Evolutionary conservation across 345 rosid genomes (phyloP), one percentile per base, ranked within the genome.

Genomic region (Syzygium aromaticum): DNA sequence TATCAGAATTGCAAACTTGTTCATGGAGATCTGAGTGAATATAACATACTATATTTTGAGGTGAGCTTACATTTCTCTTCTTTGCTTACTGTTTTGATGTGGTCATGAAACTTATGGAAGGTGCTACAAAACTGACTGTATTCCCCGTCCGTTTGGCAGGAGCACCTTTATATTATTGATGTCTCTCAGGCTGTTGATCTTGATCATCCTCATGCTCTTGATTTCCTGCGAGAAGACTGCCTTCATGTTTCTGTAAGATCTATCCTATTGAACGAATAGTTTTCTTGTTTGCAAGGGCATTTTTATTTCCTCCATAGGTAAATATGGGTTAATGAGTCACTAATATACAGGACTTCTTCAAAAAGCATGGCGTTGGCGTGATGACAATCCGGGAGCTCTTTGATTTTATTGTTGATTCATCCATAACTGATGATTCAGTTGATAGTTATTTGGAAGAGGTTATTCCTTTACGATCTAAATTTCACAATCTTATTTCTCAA

Each of bases 21-120:
- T 73, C 99, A 98, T 87, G 99, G 97, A 52, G 99, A 98, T 90
- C 97, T 98, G 86, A 98, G 99, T 90, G 99, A 98, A 90, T 98
- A 98, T 89, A 98, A 98, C 92, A 95, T 98, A 86, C 96, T 98
- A 40, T 95, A 95, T 85, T 96, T 88, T 84, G 99, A 98, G 98
- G 99, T 98, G 90, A 84, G 85, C 54, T 4, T 49, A 61, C 88
- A 12, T 67, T 89, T 46, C 43, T 84, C 86, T 87, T 73, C 30
- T 77, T 22, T 52, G 54, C 84, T 85, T 59, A 8, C 43, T 23
- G 56, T 84, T 67, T 78, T 23, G 40, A 59, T 22, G 23, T 19
- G 49, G 82, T 73, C 49, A 2, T 38, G 82, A 73, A 67, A 73
- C 49, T 73, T 73, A 1, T 25, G 6, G 82, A 73, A 73, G 82